Percentiles rank a stretch among this genome's conserved stretches.
Conservation (phyloP, 805 yeast species). For the Priceomyces carsonii region DNA sequence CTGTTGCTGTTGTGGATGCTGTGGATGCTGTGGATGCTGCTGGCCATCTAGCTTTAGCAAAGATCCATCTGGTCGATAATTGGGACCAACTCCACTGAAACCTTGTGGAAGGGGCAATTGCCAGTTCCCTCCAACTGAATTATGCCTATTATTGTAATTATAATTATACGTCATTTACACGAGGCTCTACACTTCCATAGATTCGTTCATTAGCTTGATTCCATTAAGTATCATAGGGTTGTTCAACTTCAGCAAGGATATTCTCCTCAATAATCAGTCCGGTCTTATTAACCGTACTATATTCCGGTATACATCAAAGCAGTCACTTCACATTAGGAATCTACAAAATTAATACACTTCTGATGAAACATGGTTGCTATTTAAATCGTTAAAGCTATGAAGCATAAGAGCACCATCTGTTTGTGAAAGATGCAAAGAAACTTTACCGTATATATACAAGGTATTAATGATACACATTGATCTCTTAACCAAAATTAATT, state of each 20-base stretch:
- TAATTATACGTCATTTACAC: conserved; percentile 31
- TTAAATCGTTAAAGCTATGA: conserved; percentile 1
- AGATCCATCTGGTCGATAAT: conserved; percentile 3
- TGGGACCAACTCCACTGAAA: conserved; percentile 9
- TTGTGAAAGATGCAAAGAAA: conserved; percentile 3
- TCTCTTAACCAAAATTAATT: neutral
- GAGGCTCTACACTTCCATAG: neutral
- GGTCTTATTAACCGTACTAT: conserved; percentile 1
- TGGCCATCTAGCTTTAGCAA: conserved; percentile 8
- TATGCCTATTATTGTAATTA: conserved; percentile 32
- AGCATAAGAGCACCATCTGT: conserved; percentile 1
- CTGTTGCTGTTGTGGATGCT: conserved; percentile 12
- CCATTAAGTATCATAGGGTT: no score
- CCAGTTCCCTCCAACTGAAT: conserved; percentile 41
- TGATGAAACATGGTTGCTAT: conserved; percentile 3
- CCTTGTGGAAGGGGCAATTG: conserved; percentile 32
- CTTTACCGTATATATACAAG: conserved; percentile 4
- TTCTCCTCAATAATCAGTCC: conserved; percentile 2
- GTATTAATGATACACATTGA: conserved; percentile 5
- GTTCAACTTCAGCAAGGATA: neutral
- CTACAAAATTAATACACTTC: no score
- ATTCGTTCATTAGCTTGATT: no score
- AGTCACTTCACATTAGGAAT: no score
- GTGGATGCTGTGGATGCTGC: conserved; percentile 10
- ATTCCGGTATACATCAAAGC: conserved; percentile 4